Conservation (phyloP, 2,329 filamentous ascomycete genomes). For the Ascochyta clinopodiicola region DNA sequence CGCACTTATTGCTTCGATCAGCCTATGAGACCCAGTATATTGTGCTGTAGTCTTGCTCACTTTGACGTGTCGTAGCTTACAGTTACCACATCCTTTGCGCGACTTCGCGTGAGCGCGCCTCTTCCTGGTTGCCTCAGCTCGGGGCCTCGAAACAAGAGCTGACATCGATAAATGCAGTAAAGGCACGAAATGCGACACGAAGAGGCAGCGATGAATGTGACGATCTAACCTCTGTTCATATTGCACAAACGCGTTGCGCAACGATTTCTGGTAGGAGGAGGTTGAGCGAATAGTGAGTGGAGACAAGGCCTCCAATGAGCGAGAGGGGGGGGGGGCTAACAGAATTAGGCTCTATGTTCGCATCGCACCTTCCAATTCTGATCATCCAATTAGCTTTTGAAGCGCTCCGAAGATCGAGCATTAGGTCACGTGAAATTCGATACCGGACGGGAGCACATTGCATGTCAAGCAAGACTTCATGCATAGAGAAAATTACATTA, state of each 20-base stretch:
- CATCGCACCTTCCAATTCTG: not conserved
- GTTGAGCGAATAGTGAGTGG: not conserved
- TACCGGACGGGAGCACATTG: too few species aligned
- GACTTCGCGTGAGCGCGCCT: slow-evolving; percentile 59
- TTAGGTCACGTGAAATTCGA: too few species aligned
- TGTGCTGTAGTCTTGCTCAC: slow-evolving; percentile 36
- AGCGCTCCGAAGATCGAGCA: not conserved
- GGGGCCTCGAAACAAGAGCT: slow-evolving; percentile 17
- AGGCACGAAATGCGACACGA: not conserved
- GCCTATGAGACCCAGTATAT: not conserved
- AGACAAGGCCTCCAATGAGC: slow-evolving; percentile 1
- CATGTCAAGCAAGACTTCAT: too few species aligned
- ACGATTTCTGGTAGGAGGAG: not conserved
- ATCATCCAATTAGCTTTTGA: not conserved
- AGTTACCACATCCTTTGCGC: slow-evolving; percentile 62
- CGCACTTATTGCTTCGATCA: slow-evolving; percentile 52
- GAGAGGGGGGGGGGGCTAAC: not conserved
- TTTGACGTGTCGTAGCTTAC: slow-evolving; percentile 62
- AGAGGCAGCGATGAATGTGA: not conserved
- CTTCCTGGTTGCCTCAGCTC: slow-evolving; percentile 24
- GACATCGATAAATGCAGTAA: slow-evolving; percentile 18
- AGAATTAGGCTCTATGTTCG: not conserved
- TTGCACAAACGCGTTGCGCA: not conserved
- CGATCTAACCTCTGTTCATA: slow-evolving; percentile 1
- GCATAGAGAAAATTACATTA: not conserved